These are phyloP conservation scores for Hanseniaspora sp. DNA, from an alignment of 1,139 yeast genomes.

Conservation along the genomic window DNA sequence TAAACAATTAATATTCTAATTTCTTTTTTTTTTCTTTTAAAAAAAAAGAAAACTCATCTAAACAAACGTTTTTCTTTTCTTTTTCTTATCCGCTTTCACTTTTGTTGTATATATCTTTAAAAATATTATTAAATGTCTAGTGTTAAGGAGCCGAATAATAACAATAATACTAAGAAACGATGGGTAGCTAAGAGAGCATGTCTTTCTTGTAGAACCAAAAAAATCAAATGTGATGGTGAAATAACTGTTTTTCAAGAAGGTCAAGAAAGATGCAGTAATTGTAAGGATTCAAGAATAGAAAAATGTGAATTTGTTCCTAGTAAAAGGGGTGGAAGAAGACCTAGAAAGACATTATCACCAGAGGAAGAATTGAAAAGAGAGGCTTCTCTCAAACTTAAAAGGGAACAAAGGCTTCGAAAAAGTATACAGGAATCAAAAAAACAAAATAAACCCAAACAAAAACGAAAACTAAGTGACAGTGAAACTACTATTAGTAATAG, in stretches of 20 bases:
- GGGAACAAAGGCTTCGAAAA: not conserved
- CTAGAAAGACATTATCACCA: constrained; percentile 22
- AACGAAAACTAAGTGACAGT: too few species aligned
- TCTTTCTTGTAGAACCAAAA: constrained; percentile 42
- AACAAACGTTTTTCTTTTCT: too few species aligned
- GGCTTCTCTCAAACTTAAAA: not conserved
- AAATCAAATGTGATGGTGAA: constrained; percentile 45
- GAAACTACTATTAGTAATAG: not conserved
- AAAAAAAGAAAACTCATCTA: too few species aligned
- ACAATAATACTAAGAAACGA: constrained; percentile 6
- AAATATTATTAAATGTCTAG: not conserved
- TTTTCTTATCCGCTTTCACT: too few species aligned
- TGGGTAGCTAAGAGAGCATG: constrained; percentile 42
- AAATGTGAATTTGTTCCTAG: constrained; percentile 42
- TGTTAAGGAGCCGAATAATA: not conserved
- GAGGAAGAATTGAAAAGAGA: not conserved
- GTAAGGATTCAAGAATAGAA: constrained; percentile 31
- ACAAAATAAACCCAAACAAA: too few species aligned
- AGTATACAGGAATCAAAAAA: not conserved
- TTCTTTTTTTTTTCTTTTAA: too few species aligned
- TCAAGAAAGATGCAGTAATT: constrained; percentile 34
- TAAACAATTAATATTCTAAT: too few species aligned
- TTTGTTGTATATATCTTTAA: too few species aligned
- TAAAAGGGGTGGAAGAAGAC: constrained; percentile 40
- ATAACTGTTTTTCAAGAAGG: constrained; percentile 20